Evolutionary conservation across 2,329 filamentous ascomycete species (phyloP).

Genomic region (Aspergillus quadricinctus): DNA sequence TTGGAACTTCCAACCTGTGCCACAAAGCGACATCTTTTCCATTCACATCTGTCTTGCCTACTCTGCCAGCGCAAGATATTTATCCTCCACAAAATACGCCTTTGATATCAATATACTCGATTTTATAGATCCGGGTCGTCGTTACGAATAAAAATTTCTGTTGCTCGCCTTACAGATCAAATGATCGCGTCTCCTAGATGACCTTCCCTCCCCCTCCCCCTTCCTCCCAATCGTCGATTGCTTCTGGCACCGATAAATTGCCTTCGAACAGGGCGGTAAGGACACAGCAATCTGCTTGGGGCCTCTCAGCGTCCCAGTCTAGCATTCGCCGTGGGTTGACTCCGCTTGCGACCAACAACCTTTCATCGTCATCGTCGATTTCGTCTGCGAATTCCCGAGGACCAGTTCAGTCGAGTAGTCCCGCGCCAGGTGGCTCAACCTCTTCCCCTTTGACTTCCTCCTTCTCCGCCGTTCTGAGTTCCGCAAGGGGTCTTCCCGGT

Average conservation of each 20-base stretch:
- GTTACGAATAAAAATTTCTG: slow-evolving; percentile 31
- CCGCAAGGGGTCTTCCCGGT: slow-evolving; percentile 47
- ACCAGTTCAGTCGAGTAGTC: slow-evolving; percentile 45
- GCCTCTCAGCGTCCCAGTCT: slow-evolving; percentile 51
- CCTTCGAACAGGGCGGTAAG: slow-evolving; percentile 41
- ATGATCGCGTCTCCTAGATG: slow-evolving; percentile 54
- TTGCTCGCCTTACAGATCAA: slow-evolving; percentile 39
- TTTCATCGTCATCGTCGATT: slow-evolving; percentile 37
- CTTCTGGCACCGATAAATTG: slow-evolving; percentile 47
- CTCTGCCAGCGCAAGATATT: slow-evolving; percentile 11
- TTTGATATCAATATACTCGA: slow-evolving; percentile 5
- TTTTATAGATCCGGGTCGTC: slow-evolving; percentile 6
- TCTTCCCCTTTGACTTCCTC: slow-evolving; percentile 50
- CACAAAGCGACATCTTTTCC: slow-evolving; percentile 23
- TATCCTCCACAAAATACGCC: slow-evolving; percentile 3
- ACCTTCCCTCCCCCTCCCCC: slow-evolving; percentile 51
- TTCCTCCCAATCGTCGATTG: slow-evolving; percentile 50
- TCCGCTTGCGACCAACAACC: slow-evolving; percentile 53
- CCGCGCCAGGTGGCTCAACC: slow-evolving; percentile 45
- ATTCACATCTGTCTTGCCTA: slow-evolving; percentile 12
- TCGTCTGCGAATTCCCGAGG: slow-evolving; percentile 42
- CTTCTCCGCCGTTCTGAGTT: slow-evolving; percentile 51
- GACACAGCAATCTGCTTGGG: slow-evolving; percentile 54
- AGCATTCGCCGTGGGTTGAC: slow-evolving; percentile 54
- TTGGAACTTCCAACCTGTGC: slow-evolving; percentile 25